Base-by-base conservation (phyloP, 176 grass and related monocot species). In the Carex pumila region DNA sequence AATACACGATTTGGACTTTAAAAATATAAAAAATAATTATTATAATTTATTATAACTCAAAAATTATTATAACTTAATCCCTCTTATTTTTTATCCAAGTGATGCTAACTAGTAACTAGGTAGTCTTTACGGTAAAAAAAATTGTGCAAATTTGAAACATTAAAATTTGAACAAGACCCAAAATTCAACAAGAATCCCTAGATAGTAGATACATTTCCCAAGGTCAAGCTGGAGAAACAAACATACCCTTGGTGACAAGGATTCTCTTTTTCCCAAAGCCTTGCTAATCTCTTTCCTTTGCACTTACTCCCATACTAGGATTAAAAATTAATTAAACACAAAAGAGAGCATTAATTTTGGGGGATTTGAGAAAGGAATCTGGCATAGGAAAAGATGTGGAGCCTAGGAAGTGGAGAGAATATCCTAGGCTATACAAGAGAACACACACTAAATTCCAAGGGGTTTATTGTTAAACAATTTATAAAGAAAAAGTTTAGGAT, bases 191-290 rank as follows among this genome's bases (percentile, higher is more conserved):
- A 83, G 64, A 83, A 83, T 66, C 62, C 80, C 64, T 53, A 69
- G 29, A 60, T 49, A 25, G 49, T 53, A 69, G 29, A 60, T 49
- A 25, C 50, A 86, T 30, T 64, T 77, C 18, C 62, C 84, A 89
- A 92, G 72, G 92, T 94, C 87, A 91, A 94, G 90, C 84, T 66
- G 61, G 18, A 83, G 83, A 90, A 94, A 88, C 92, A 94, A 92
- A 94, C 94, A 97, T 92, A 84, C 90, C 86, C 89, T 87, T 92
- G 89, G 84, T 91, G 94, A 92, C 94, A 92, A 97, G 79, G 64
- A 47, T 72, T 87, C 92, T 94, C 92, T 90, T 97, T 92, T 87
- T 85, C 79, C 90, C 85, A 85, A 85, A 85, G 58, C 64, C 83
- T 58, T 80, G 50, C 50, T 65, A 66, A 61, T 81, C 32, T 88